Evolutionary conservation across 441 rosid species (phyloP).

Genomic region (Francoa sonchifolia): DNA sequence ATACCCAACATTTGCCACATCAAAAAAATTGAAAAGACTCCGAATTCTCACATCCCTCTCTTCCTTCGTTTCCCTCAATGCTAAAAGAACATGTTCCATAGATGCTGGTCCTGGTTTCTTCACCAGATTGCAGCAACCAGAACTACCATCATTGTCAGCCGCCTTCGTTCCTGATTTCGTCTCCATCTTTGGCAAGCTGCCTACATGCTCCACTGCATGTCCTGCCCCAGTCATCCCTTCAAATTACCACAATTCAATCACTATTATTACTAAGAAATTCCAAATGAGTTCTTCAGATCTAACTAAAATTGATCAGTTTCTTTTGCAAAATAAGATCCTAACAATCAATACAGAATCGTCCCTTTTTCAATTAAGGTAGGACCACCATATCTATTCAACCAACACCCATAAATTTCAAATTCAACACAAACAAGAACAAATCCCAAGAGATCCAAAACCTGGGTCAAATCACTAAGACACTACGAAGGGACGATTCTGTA

Average conservation of each 20-base stretch:
- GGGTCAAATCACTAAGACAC: no score
- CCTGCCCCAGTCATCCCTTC: conserved; percentile 27
- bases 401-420: no score
- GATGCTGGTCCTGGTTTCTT: conserved; percentile 46
- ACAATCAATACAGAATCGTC: conserved; percentile 1
- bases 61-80: conserved; percentile 69
- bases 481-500: no score
- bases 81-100: conserved; percentile 81
- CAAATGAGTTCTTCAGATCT: no score
- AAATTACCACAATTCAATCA: no score
- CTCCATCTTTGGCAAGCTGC: conserved; percentile 29
- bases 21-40: conserved; percentile 70
- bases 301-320: neutral
- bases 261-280: no score
- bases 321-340: no score
- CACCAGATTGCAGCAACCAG: conserved; percentile 41
- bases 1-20: conserved; percentile 45
- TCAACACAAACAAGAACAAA: no score
- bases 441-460: no score
- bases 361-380: neutral
- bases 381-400: neutral
- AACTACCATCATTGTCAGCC: no score
- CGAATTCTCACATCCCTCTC: conserved; percentile 73
- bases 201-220: conserved; percentile 38
- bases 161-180: conserved; percentile 24